Conservation (phyloP, 805 yeast species). For the Saccharomycodes ludwigii region DNA sequence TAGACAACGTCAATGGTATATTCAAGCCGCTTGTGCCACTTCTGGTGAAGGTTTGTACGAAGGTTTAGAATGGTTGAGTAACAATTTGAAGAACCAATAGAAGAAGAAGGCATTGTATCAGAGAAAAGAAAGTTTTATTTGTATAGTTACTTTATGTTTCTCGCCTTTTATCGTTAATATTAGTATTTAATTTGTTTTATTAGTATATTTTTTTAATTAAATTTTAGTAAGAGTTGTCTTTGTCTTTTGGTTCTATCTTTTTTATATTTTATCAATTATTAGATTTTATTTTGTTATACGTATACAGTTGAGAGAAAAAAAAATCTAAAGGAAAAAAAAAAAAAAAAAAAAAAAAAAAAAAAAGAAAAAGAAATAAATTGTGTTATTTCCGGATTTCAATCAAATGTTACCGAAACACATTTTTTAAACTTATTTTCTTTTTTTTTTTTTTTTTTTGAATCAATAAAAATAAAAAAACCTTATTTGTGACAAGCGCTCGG, state of each 20-base stretch:
- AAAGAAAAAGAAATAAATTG: slow-evolving; percentile 3
- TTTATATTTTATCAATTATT: not conserved
- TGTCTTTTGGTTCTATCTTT: not conserved
- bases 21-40: slow-evolving; percentile 98
- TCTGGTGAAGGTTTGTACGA: slow-evolving; percentile 98
- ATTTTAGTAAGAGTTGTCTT: not conserved
- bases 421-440: not conserved
- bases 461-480: too few species aligned
- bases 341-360: not conserved
- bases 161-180: too few species aligned
- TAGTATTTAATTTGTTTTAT: too few species aligned
- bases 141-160: too few species aligned
- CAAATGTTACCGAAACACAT: not conserved
- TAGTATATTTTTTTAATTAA: too few species aligned
- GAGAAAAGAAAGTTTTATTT: too few species aligned
- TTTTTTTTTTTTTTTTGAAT: not conserved
- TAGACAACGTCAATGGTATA: slow-evolving; percentile 98
- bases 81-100: slow-evolving; percentile 72
- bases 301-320: not conserved
- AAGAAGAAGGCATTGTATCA: too few species aligned
- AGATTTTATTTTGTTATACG: too few species aligned
- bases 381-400: not conserved
- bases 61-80: slow-evolving; percentile 94
- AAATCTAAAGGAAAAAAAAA: not conserved
- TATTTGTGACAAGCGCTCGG: too few species aligned